A percentile compares a stretch with the other conserved stretches of the same genome.
phyloP scores from a whole-genome alignment of 768 basidiomycete genomes.

The Rhizopogon vulgaris region DNA sequence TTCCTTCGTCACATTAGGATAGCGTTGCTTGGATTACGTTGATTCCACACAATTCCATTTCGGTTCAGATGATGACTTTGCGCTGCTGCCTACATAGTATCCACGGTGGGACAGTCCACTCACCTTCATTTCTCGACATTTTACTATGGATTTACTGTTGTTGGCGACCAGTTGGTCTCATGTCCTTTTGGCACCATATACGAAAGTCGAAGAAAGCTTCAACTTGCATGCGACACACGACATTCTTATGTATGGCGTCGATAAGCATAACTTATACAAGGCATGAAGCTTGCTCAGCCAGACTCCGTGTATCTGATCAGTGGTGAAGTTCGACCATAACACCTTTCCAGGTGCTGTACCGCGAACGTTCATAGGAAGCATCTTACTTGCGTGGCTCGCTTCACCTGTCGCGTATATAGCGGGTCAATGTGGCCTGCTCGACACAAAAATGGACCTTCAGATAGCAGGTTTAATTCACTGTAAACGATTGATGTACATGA shows the following conservation, averaged over 20 bases:
- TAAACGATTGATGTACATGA: background rate
- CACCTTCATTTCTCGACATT: constrained; percentile 3
- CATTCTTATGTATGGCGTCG: constrained; percentile 68
- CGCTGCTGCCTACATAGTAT: too few relatives aligned
- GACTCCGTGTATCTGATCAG: background rate
- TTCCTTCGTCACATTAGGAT: too few relatives aligned
- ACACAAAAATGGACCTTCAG: constrained; percentile 64
- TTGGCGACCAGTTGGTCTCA: constrained; percentile 52
- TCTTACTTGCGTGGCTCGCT: constrained; percentile 57
- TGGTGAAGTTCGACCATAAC: constrained; percentile 80
- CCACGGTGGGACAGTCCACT: too few relatives aligned
- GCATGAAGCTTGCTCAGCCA: background rate
- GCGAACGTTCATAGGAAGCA: constrained; percentile 76
- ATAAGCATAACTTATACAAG: constrained; percentile 34
- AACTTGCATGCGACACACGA: constrained; percentile 91
- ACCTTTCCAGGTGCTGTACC: constrained; percentile 87
- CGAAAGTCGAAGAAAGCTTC: constrained; percentile 98
- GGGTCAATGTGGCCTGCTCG: constrained; percentile 34
- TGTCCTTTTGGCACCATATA: constrained; percentile 77
- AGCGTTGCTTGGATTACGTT: too few relatives aligned
- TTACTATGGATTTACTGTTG: constrained; percentile 44
- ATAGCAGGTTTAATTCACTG: constrained; percentile 46
- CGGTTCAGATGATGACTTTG: too few relatives aligned
- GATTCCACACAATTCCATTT: too few relatives aligned
- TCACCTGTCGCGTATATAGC: constrained; percentile 43